Evolutionary conservation across 78 protist species (phyloP), one percentile per base, ranked within the genome.

Genomic region (Dictyostelium intermedium): DNA sequence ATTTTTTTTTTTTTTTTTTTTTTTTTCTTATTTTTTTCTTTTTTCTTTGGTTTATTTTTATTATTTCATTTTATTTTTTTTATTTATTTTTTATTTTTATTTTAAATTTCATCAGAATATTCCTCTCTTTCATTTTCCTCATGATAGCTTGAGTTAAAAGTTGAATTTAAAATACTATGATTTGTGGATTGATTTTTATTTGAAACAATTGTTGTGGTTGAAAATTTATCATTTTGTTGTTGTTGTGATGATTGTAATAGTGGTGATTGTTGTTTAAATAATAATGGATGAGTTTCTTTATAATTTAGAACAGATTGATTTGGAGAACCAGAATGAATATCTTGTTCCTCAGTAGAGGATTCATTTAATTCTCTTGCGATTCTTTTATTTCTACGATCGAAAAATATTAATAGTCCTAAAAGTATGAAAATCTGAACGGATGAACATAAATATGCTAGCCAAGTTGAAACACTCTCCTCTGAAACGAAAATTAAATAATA

Each of bases 391-490:
- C 60, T 74, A 50, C 72, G 47, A 10, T 84, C 61, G 14, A 69
- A 92, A 34, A 61, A 84, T 7, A 92, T 63, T n/a, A 92, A 50
- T 50, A 92, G 10, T 34, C 20, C 72, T 11, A 92, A 78, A 6
- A 92, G 63, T 25, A 84, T 43, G 60, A 84, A 69, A 13, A 86
- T 61, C 27, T 85, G 93, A 34, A 92, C 18, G 5, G 79, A 78
- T 50, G 93, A 84, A 80, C 86, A 47, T 14, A 92, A 60, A 84
- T 86, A 92, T 2, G 93, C 74, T 27, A 92, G 60, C 96, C 96
- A 92, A 20, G 96, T 92, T 27, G 91, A 86, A n/a, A 92, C 72
- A 25, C 70, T 60, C 60, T 92, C 93, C 13, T 92, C 50, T 23
- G 86, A 81, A 37, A 92, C 96, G 39, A 92, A 85, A 14, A 86